These are phyloP conservation scores for Fragaria nilgerrensis DNA, from an alignment of 306 rosid genomes.

Conservation along the genomic window DNA sequence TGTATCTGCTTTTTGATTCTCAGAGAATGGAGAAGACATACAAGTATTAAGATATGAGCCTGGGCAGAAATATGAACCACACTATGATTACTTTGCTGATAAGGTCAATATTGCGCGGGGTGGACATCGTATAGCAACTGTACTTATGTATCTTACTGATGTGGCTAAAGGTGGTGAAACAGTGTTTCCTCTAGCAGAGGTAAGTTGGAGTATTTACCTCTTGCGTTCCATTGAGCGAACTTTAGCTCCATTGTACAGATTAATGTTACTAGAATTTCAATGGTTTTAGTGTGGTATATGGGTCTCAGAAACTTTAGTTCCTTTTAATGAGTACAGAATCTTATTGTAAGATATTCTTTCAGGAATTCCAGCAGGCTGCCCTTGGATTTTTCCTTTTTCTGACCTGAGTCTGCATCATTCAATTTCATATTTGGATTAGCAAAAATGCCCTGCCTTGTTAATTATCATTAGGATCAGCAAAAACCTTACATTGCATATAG, in stretches of 20 bases:
- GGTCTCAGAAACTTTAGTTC: neutral
- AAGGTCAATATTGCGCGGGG: slow-evolving; percentile 87
- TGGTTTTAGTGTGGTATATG: neutral
- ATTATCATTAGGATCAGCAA: neutral
- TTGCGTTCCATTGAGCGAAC: neutral
- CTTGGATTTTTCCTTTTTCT: neutral
- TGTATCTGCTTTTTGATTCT: slow-evolving; percentile 30
- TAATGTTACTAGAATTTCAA: neutral
- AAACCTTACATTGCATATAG: neutral
- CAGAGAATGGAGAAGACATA: slow-evolving; percentile 99
- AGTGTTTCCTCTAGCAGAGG: slow-evolving; percentile 91
- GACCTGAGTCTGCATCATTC: neutral
- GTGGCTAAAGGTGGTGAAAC: slow-evolving; percentile 96
- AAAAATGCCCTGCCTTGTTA: neutral
- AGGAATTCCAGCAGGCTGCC: neutral
- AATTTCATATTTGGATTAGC: neutral
- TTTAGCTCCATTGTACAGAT: neutral
- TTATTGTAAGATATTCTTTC: neutral
- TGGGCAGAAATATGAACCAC: slow-evolving; percentile 96
- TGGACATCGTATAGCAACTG: slow-evolving; percentile 90
- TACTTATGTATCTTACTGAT: slow-evolving; percentile 87
- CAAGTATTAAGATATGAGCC: slow-evolving; percentile 94
- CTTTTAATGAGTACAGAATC: neutral
- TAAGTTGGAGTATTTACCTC: slow-evolving; percentile 36
- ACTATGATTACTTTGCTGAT: slow-evolving; percentile 84